Base-by-base conservation (phyloP, 2,329 filamentous ascomycete genomes). In the Paecilomyces niveus region DNA sequence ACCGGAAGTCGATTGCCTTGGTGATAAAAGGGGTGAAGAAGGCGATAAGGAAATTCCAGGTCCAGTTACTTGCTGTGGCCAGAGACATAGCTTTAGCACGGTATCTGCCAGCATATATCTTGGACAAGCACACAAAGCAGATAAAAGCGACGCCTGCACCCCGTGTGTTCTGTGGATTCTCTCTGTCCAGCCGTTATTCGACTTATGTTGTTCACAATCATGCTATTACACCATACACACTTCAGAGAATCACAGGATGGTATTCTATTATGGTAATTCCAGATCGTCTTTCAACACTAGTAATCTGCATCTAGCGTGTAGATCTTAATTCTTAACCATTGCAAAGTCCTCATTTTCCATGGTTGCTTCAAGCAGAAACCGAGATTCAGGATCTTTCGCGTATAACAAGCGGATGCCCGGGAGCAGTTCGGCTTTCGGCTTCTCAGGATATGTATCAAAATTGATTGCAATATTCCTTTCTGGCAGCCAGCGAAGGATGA, bases 21-120 rank as follows among this genome's bases (percentile, higher is more conserved):
- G 85, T 88, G 70, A 92, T 92, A 73, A 91, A 92, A 0, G 89
- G 87, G 0, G 89, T 91, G 78, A 92, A 91, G 80, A 92, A 92
- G 0, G 84, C 84, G 63, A 89, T 79, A 66, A 89, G 74, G 74
- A 92, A 92, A 72, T 90, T 89, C 85, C 86, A 90, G 32, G 76
- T 72, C 89, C 89, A 93, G 75, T 93, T 93, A 45, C 88, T 85
- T 1, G 89, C 85, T 5, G 89, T 92, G n/a, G 89, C 87, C 24
- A 92, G 76, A 11, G 88, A 89, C 81, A 91, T 90, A 63, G 86
- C 85, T 72, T 89, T 89, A 62, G 89, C 89, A 69, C 89, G 85
- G 63, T 77, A 77, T 56, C 75, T 71, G 59, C 73, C 70, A 5
- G 77, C 77, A 62, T 77, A 80, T 57, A 80, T 67, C 62, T 80